Evolutionary conservation across 805 yeast species (phyloP).

Genomic region (Zygotorulaspora danielsina): DNA sequence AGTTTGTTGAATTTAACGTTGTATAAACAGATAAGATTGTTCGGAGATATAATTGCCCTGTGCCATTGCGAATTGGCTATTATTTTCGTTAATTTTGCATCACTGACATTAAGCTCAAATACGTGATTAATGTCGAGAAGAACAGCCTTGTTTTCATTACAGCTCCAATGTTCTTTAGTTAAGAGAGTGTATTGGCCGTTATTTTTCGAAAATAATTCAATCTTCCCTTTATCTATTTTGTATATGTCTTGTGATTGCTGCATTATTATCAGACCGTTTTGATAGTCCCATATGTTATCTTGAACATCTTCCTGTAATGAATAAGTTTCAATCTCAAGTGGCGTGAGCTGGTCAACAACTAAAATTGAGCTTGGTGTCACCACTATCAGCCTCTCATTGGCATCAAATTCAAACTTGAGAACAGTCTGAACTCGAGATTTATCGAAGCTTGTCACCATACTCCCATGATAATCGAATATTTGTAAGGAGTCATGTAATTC

Average conservation of each 20-base stretch:
- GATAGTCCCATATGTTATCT: slow-evolving; percentile 33
- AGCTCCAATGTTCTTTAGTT: slow-evolving; percentile 32
- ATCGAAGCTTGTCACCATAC: slow-evolving; percentile 11
- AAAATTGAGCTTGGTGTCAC: slow-evolving; percentile 18
- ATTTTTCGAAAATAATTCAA: slow-evolving; percentile 19
- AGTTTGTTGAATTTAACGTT: slow-evolving; percentile 41
- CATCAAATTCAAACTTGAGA: slow-evolving; percentile 22
- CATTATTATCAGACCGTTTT: slow-evolving; percentile 20
- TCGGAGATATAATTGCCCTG: slow-evolving; percentile 23
- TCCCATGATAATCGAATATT: slow-evolving; percentile 39
- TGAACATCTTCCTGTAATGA: slow-evolving; percentile 12
- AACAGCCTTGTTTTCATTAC: slow-evolving; percentile 18
- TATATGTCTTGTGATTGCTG: slow-evolving; percentile 25
- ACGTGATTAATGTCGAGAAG: slow-evolving; percentile 27
- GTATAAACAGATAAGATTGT: slow-evolving; percentile 46
- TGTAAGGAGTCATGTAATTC: slow-evolving; percentile 32
- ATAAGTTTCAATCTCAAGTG: slow-evolving; percentile 17
- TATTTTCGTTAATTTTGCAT: slow-evolving; percentile 6
- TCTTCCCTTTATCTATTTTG: slow-evolving; percentile 7
- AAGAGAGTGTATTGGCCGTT: slow-evolving; percentile 23
- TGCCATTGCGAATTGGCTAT: slow-evolving; percentile 28
- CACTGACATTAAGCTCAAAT: slow-evolving; percentile 12
- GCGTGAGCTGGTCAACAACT: slow-evolving; percentile 20
- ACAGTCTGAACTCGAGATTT: slow-evolving; percentile 17
- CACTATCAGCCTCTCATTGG: slow-evolving; percentile 19